These are phyloP conservation scores for Neurospora sp. DNA, from an alignment of 495 filamentous ascomycete genomes.

Conservation along the genomic window DNA sequence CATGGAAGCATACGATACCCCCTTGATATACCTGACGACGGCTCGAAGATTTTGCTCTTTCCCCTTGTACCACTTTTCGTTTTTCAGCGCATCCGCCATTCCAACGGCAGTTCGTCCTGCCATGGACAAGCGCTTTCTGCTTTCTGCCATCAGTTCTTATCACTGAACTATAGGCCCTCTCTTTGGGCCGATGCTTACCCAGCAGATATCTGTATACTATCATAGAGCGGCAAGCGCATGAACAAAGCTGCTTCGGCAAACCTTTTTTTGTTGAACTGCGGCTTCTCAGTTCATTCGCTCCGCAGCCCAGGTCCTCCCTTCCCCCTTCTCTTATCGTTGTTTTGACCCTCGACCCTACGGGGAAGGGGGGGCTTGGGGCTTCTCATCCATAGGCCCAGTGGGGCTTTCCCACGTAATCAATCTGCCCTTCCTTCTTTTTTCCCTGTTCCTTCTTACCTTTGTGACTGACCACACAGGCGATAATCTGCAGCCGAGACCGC, in stretches of 20 bases:
- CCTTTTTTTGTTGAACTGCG: neutral
- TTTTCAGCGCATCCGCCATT: neutral
- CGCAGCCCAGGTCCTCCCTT: neutral
- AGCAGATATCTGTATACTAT: conserved; percentile 1
- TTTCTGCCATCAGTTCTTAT: neutral
- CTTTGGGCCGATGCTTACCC: neutral
- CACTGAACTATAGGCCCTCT: neutral
- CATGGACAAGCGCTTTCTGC: neutral
- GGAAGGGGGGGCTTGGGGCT: neutral
- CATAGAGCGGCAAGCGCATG: conserved; percentile 2
- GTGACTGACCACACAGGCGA: conserved; percentile 6
- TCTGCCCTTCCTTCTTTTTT: conserved; percentile 1
- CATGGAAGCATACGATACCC: neutral
- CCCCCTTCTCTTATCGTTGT: neutral
- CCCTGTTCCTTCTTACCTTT: neutral
- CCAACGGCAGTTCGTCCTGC: neutral
- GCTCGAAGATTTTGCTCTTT: neutral
- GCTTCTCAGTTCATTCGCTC: neutral
- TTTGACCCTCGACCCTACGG: neutral
- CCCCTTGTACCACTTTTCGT: neutral
- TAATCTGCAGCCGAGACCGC: neutral
- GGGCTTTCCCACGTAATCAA: conserved; percentile 6
- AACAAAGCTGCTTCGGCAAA: neutral
- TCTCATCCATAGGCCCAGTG: conserved; percentile 7
- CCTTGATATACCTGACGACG: neutral